A percentile compares a stretch with the other conserved stretches of the same genome.
These are phyloP conservation scores for Aspergillus sp. DNA, from an alignment of 2,329 filamentous ascomycete genomes.

Conservation along the genomic window DNA sequence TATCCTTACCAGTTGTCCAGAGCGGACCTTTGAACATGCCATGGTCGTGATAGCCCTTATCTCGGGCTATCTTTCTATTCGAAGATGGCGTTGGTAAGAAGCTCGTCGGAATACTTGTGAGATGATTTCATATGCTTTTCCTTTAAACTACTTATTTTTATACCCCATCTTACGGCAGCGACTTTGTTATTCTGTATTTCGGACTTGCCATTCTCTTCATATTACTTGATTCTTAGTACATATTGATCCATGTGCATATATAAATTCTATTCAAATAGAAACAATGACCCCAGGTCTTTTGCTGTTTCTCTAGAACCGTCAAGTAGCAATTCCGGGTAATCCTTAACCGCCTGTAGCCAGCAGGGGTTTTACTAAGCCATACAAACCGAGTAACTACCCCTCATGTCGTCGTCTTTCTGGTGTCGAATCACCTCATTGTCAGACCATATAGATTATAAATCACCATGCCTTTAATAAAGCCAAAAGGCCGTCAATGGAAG, in stretches of 20 bases:
- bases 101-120: constrained; percentile 9
- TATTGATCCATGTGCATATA: constrained; percentile 27
- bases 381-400: constrained; percentile 3
- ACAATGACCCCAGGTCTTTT: constrained; percentile 1
- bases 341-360: constrained; percentile 9
- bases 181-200: constrained; percentile 12
- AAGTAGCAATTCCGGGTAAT: background rate
- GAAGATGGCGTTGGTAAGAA: background rate
- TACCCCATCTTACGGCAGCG: constrained; percentile 21
- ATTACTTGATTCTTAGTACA: constrained; percentile 10
- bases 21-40: background rate
- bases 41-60: background rate
- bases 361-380: constrained; percentile 16
- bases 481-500: background rate
- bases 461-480: no score
- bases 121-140: constrained; percentile 12
- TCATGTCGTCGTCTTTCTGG: constrained; percentile 1
- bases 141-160: constrained; percentile 19
- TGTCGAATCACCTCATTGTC: background rate
- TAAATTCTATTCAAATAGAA: constrained; percentile 6
- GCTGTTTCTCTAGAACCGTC: constrained; percentile 1
- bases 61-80: background rate
- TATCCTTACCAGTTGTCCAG: no score
- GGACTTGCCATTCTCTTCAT: constrained; percentile 1
- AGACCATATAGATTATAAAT: background rate